Evolutionary conservation across 768 basidiomycete genomes (phyloP).

Genomic region (Tylopilus intermedius): DNA sequence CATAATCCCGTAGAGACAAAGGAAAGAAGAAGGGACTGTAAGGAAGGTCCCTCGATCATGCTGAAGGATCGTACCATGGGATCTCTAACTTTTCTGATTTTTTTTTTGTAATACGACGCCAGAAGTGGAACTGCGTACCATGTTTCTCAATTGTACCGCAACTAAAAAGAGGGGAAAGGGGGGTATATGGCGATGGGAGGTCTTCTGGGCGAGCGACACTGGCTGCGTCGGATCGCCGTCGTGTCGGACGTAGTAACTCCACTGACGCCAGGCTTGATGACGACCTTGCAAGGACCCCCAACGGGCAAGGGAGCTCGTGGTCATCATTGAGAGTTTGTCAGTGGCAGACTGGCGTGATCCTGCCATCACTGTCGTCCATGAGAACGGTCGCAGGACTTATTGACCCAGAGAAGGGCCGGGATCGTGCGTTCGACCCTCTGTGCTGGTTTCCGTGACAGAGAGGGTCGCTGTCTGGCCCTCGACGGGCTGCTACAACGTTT

Average conservation of each 20-base stretch:
- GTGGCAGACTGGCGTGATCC: too few relatives aligned
- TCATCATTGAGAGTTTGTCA: not conserved
- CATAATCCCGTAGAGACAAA: not conserved
- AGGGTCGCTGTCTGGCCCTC: not conserved
- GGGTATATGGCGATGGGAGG: conserved; percentile 6
- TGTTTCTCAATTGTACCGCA: not conserved
- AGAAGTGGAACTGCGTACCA: not conserved
- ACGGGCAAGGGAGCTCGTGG: not conserved
- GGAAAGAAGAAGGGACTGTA: not conserved
- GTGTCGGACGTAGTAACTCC: not conserved
- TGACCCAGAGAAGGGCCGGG: not conserved
- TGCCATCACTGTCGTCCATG: not conserved
- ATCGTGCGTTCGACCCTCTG: conserved; percentile 1
- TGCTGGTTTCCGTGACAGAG: not conserved
- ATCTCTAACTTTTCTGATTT: not conserved
- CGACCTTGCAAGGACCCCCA: not conserved
- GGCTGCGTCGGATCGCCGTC: too few relatives aligned
- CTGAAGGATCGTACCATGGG: not conserved
- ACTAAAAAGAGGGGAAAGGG: not conserved
- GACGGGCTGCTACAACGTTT: not conserved
- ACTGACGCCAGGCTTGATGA: not conserved
- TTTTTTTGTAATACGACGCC: not conserved
- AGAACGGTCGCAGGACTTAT: not conserved
- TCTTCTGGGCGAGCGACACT: too few relatives aligned
- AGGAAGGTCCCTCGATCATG: not conserved